Evolutionary conservation across 306 rosid species (phyloP), one percentile per base, ranked within the genome.

Genomic region (Cucumis melo): DNA sequence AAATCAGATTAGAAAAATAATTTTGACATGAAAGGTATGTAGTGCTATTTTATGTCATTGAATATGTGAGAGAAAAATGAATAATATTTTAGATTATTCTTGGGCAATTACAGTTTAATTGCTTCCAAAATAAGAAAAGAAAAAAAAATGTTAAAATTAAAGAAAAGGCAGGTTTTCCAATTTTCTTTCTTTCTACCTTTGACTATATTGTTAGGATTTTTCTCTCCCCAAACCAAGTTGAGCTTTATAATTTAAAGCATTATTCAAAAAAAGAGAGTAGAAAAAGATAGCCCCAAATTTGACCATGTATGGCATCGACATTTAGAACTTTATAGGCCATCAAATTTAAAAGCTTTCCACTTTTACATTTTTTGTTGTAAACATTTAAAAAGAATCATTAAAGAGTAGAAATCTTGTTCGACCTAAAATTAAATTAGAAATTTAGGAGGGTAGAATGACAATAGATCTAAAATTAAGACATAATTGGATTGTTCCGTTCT

Each of bases 231-330:
- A 61, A 73, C 81, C 80, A 84, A 55, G 82, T 82, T 77, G 81
- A 55, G 23, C 81, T 78, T 81, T 55, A 73, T 21, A 53, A 19
- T 55, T 82, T 80, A 75, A 79, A 87, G 80, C 78, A 66, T 82
- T 29, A 19, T 62, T 64, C 64, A 12, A 61, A 42, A 5, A 23
- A 71, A 17, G 75, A 48, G 55, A 64, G 78, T 21, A 67, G 50
- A 73, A 55, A 71, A 72, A 70, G 75, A 83, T 85, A 81, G 79
- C 88, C 86, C 87, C 85, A 81, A 81, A 68, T 64, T 82, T 84
- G 89, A 87, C 89, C 80, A 73, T 36, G 41, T 55, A 81, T 10
- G 16, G 53, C 53, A 21, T 41, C 7, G 1, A 0, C 68, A 38
- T 38, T 64, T 64, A 68, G n/a, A 67, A 42, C 74, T 20, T 65